Base-by-base conservation (phyloP, 805 yeast genomes). In the Candida montana region DNA sequence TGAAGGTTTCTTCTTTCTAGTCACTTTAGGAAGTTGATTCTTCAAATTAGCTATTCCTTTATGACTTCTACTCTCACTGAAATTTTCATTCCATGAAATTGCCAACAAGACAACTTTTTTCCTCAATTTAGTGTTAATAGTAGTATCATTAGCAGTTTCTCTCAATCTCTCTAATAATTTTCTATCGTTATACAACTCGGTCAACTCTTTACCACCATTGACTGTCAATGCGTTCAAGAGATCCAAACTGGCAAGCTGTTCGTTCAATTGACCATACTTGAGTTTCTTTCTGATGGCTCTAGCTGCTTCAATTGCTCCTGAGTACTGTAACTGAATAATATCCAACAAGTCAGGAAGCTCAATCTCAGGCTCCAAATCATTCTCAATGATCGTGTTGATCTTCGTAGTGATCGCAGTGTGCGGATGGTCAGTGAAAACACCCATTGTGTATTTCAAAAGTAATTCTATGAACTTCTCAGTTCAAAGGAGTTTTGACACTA, bases 201-300 rank as follows among this genome's bases (percentile, higher is more conserved):
- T 47, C 19, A 55, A 30, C 11, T 42, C 52, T 10, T 47, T 57
- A 1, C 74, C 73, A 21, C 75, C 77, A 55, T 81, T 81, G 29
- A 77, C 72, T 2, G 83, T 78, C 18, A 83, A 58, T 16, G 76
- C 63, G 51, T 83, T 85, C 31, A 81, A 61, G 11, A 83, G 42
- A 37, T 55, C 82, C 64, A 89, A 60, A 0, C 95, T 84, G 35
- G 85, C 75, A 40, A 74, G 52, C 58, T 86, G 95, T 49, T 82
- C 83, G 16, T 66, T 62, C 5, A 63, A 24, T 18, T 33, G 57
- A n/a, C 97, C 98, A 57, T 91, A 84, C 64, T 95, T 93, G 57
- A 93, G 65, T 54, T 81, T 79, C 69, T 93, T 93, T 38, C 99
- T 74, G 18, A 93, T 65, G 1, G 96, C 95, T 33, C 98, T 71